Evolutionary conservation across 73 alveolate genomes (phyloP).

Genomic region (Paramecium pentaurelia): DNA sequence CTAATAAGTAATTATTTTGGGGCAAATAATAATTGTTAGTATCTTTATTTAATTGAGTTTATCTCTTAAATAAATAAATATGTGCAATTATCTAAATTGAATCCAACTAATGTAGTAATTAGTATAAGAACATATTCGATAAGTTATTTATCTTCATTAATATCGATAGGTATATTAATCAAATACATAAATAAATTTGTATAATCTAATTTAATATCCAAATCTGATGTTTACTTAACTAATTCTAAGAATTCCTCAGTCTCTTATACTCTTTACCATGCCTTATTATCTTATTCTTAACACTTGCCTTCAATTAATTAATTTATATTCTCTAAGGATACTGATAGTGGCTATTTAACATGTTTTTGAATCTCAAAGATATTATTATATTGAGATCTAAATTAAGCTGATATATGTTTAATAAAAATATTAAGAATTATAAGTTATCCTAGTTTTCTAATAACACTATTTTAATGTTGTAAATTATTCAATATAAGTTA

Average conservation of each 20-base stretch:
- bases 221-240: background rate
- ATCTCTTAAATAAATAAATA: background rate
- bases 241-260: background rate
- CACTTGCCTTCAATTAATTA: background rate
- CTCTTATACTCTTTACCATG: background rate
- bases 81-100: background rate
- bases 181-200: background rate
- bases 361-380: constrained; percentile 47
- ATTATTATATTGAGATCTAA: background rate
- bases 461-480: background rate
- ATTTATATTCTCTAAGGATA: background rate
- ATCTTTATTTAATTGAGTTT: background rate
- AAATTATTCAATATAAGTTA: background rate
- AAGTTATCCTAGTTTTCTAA: background rate
- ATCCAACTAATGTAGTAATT: background rate
- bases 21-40: background rate
- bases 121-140: background rate
- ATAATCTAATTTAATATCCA: background rate
- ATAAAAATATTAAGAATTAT: constrained; percentile 41
- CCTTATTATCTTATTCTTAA: background rate
- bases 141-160: background rate
- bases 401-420: constrained; percentile 51
- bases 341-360: constrained; percentile 23
- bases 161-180: background rate
- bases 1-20: background rate